Percentiles rank a stretch among this genome's conserved stretches.
phyloP scores from a whole-genome alignment of 805 yeast species.

The Candida schatavii region DNA sequence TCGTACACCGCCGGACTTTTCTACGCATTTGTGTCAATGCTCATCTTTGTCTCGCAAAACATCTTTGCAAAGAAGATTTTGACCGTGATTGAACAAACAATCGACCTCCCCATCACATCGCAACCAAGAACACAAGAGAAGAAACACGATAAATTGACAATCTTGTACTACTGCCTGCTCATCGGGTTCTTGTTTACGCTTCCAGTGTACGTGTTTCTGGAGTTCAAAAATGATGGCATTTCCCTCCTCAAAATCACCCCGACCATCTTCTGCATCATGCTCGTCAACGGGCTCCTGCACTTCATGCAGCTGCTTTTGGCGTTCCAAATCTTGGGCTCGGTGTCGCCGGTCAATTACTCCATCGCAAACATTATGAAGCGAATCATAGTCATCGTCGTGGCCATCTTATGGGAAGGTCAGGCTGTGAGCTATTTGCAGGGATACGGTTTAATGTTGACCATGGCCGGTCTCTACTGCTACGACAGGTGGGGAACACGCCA shows the following conservation, averaged over 20 bases:
- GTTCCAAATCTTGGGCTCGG: slow-evolving; percentile 68
- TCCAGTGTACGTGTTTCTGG: slow-evolving; percentile 63
- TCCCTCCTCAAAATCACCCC: slow-evolving; percentile 30
- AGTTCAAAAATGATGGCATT: slow-evolving; percentile 30
- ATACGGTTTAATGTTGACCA: slow-evolving; percentile 34
- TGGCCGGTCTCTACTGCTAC: slow-evolving; percentile 39
- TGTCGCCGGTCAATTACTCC: slow-evolving; percentile 75
- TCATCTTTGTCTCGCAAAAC: slow-evolving; percentile 74
- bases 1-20: slow-evolving; percentile 38
- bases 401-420: slow-evolving; percentile 60
- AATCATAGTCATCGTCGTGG: slow-evolving; percentile 64
- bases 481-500: slow-evolving; percentile 39
- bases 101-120: slow-evolving; percentile 8
- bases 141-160: slow-evolving; percentile 68
- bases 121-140: slow-evolving; percentile 15
- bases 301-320: slow-evolving; percentile 72
- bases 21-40: slow-evolving; percentile 54
- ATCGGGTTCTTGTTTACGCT: slow-evolving; percentile 66
- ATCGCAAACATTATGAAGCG: slow-evolving; percentile 76
- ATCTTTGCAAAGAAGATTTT: slow-evolving; percentile 74
- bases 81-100: slow-evolving; percentile 41
- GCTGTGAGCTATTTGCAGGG: slow-evolving; percentile 28
- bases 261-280: slow-evolving; percentile 36
- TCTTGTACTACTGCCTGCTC: slow-evolving; percentile 66
- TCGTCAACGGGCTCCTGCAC: slow-evolving; percentile 67